Conservation (phyloP, 2,329 filamentous ascomycete species). For the Arthrobotrys musiformis region DNA sequence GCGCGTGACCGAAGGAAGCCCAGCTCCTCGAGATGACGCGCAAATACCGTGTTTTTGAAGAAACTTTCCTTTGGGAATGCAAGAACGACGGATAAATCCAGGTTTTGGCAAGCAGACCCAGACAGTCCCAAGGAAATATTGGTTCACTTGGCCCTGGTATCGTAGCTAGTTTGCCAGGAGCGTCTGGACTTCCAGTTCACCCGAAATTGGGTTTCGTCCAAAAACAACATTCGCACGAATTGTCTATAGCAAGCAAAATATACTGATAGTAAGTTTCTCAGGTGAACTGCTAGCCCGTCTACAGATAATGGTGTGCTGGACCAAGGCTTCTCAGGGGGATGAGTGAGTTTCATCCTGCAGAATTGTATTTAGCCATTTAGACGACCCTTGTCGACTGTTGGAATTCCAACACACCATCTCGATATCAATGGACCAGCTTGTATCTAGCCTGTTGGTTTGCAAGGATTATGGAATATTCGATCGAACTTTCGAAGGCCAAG, state of each 20-base stretch:
- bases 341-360: constrained; percentile 51
- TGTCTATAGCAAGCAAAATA: neutral
- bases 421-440: constrained; percentile 23
- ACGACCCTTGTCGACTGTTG: constrained; percentile 28
- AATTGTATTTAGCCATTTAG: constrained; percentile 52
- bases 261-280: constrained; percentile 1
- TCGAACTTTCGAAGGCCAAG: constrained; percentile 31
- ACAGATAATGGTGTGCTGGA: constrained; percentile 42
- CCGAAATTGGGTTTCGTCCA: constrained; percentile 29
- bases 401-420: constrained; percentile 37
- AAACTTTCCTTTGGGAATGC: neutral
- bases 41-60: constrained; percentile 4
- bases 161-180: neutral
- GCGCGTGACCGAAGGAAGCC: constrained; percentile 25
- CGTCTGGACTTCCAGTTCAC: constrained; percentile 21
- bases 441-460: neutral
- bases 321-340: constrained; percentile 49
- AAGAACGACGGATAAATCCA: constrained; percentile 40
- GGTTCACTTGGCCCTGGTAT: neutral
- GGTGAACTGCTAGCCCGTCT: constrained; percentile 13
- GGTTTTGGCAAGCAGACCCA: constrained; percentile 6
- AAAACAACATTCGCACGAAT: neutral
- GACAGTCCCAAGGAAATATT: neutral
- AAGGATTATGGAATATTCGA: constrained; percentile 51
- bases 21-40: constrained; percentile 19